These are phyloP conservation scores for Phalaenopsis hybrid DNA, from an alignment of 116 monocot species.

Conservation along the genomic window DNA sequence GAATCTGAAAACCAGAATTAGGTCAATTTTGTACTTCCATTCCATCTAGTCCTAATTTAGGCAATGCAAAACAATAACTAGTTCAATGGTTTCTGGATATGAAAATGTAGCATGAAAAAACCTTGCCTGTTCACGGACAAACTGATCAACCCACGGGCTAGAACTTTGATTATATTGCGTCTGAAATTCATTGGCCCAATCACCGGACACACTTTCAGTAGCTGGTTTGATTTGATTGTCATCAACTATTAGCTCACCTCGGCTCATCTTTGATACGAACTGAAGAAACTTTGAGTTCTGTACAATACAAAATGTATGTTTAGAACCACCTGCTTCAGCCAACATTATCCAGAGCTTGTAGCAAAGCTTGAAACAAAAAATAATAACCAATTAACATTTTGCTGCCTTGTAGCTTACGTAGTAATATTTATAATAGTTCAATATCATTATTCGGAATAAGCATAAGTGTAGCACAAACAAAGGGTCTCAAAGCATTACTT, in stretches of 20 bases:
- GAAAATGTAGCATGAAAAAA: background rate
- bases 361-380: background rate
- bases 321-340: background rate
- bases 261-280: slow-evolving; percentile 99
- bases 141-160: slow-evolving; percentile 75
- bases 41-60: no score
- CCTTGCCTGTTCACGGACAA: slow-evolving; percentile 54
- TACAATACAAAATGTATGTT: slow-evolving; percentile 7
- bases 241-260: slow-evolving; percentile 91
- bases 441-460: background rate
- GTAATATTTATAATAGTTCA: background rate
- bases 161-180: slow-evolving; percentile 54
- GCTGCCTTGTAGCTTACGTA: background rate
- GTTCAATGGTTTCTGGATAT: slow-evolving; percentile 10
- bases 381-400: background rate
- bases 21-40: background rate
- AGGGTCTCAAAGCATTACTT: background rate
- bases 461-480: background rate
- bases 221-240: slow-evolving; percentile 92
- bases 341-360: background rate
- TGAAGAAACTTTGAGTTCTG: slow-evolving; percentile 99
- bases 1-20: slow-evolving; percentile 32
- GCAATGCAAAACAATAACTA: background rate
- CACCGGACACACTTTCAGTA: slow-evolving; percentile 31
- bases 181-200: slow-evolving; percentile 90